Base-by-base conservation (phyloP, 495 filamentous ascomycete genomes). In the Lophiostoma macrostomum region DNA sequence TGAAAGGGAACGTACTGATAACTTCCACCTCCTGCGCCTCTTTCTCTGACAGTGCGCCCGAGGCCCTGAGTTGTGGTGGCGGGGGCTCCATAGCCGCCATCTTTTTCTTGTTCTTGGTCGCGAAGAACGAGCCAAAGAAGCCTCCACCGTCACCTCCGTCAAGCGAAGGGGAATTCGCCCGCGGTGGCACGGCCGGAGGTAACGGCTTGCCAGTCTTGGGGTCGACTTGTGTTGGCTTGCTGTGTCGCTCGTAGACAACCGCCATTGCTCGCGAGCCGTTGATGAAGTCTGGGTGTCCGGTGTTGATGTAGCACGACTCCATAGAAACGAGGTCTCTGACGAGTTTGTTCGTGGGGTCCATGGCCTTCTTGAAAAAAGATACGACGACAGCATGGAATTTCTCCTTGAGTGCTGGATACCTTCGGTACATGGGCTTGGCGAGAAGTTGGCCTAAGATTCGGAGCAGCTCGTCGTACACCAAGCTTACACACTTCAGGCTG, bases 101-200 rank as follows among this genome's bases (percentile, higher is more conserved):
- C 84, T 95, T 97, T 84, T 97, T 99, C 81, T 97, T 99, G 70
- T 96, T 97, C 80, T 96, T 97, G 48, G 84, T 86, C 5, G 91
- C 90, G 71, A 95, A 96, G 79, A 97, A 97, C 68, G 87, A 91
- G 52, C 91, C 91, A 68, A 96, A 96, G 78, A 97, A 99, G 46
- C 90, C 88, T 42, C 78, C 71, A 61, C 83, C 79, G 32, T 72
- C 71, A 34, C 83, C 80, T 11, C 71, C 75, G 3, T 76, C 67
- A 28, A 79, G 53, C 14, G 76, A 76, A 0, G 82, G 82, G 62
- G 86, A 91, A 43, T 80, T 80, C 29, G 88, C 79, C 46, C 88
- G 80, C 16, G 77, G 81, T 11, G 82, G 85, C 5, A 79, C 73
- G 13, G 74, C 61, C n/a, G 79, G 67, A 1, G 90, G 87, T 18